Percentiles rank a stretch among this genome's conserved stretches.
These are phyloP conservation scores for Haplosporangium sp. DNA, from an alignment of 371 early-diverging fungal genomes.

Conservation along the genomic window DNA sequence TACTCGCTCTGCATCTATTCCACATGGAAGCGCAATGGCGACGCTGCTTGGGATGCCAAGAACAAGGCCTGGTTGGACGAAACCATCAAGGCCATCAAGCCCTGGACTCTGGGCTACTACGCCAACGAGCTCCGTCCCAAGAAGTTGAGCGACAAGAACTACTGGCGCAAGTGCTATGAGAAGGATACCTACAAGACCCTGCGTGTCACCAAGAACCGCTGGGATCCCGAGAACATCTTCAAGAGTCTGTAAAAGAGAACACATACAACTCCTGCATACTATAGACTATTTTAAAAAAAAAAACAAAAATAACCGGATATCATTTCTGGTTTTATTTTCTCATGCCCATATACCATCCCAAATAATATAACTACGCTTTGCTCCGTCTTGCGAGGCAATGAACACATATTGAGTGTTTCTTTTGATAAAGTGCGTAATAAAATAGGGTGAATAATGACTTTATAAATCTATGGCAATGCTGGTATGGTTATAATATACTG, in stretches of 20 bases:
- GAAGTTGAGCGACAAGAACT: slow-evolving; percentile 32
- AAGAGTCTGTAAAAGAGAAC: slow-evolving; percentile 27
- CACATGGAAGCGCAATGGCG: slow-evolving; percentile 54
- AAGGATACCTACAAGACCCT: slow-evolving; percentile 38
- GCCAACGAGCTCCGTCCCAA: slow-evolving; percentile 52
- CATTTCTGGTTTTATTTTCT: neutral
- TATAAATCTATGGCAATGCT: neutral
- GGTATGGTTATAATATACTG: neutral
- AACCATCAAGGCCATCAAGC: slow-evolving; percentile 49
- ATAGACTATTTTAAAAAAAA: neutral
- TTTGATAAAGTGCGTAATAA: too few relatives aligned
- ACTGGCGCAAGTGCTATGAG: slow-evolving; percentile 56
- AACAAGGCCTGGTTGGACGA: slow-evolving; percentile 53
- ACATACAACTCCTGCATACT: too few relatives aligned
- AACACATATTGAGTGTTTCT: too few relatives aligned
- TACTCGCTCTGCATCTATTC: slow-evolving; percentile 53
- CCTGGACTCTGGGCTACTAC: slow-evolving; percentile 47
- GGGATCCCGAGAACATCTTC: slow-evolving; percentile 54
- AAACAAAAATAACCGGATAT: neutral
- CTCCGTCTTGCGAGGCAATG: too few relatives aligned
- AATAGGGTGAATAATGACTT: too few relatives aligned
- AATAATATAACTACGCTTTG: neutral
- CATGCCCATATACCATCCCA: neutral
- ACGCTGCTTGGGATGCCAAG: slow-evolving; percentile 28
- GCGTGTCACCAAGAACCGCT: slow-evolving; percentile 34